These are phyloP conservation scores for Candida freyschussii DNA, from an alignment of 1,139 yeast species.

Conservation along the genomic window DNA sequence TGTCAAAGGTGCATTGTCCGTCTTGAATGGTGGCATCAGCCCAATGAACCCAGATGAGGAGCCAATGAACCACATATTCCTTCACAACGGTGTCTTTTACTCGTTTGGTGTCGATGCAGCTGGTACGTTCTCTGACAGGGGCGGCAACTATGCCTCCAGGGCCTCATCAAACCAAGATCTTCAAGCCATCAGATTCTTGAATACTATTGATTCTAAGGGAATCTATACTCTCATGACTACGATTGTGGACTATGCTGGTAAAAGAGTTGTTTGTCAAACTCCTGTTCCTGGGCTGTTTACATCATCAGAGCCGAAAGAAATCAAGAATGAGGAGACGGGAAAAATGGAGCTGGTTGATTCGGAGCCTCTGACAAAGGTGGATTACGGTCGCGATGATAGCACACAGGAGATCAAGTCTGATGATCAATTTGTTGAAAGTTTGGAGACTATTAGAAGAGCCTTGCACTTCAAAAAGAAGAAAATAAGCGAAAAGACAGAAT, in stretches of 20 bases:
- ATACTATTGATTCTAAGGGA: constrained; percentile 60
- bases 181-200: constrained; percentile 62
- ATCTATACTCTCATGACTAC: constrained; percentile 72
- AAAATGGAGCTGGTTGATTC: constrained; percentile 24
- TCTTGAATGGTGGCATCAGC: constrained; percentile 65
- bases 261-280: constrained; percentile 84
- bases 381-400: constrained; percentile 74
- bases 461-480: constrained; percentile 75
- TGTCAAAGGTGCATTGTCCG: constrained; percentile 71
- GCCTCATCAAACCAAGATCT: constrained; percentile 78
- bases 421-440: constrained; percentile 46
- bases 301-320: constrained; percentile 30
- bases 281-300: constrained; percentile 95
- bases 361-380: constrained; percentile 41
- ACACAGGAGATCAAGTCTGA: constrained; percentile 40
- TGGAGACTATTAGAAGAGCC: constrained; percentile 63
- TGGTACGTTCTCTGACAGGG: constrained; percentile 58
- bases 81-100: constrained; percentile 82
- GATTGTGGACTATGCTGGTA: constrained; percentile 85
- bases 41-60: constrained; percentile 80
- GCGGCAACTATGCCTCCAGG: constrained; percentile 86
- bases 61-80: constrained; percentile 54
- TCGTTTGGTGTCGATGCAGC: constrained; percentile 74
- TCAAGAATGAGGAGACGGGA: constrained; percentile 30
- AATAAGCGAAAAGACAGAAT: constrained; percentile 43